phyloP scores from a whole-genome alignment of 768 basidiomycete genomes.

The Kondoa malvinella region DNA sequence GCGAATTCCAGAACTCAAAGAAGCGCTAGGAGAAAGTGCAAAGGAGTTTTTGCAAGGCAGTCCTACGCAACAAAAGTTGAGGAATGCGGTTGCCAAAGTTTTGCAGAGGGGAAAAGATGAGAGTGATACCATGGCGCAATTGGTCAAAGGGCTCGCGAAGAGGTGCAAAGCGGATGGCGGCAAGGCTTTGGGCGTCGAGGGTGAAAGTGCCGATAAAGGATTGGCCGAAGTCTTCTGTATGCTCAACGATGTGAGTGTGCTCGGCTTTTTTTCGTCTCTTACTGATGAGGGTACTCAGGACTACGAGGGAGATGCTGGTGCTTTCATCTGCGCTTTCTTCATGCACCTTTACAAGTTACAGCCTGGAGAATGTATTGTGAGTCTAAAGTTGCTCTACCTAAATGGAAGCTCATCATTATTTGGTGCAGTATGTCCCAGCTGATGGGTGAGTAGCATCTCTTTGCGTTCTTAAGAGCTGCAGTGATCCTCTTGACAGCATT shows the following conservation, averaged over 20 bases:
- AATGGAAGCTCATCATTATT: neutral
- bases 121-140: neutral
- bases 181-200: neutral
- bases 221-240: neutral
- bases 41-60: neutral
- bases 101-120: neutral
- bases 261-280: neutral
- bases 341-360: slow-evolving; percentile 2
- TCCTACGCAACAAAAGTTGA: neutral
- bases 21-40: neutral
- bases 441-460: no score
- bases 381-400: neutral
- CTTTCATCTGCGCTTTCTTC: slow-evolving; percentile 8
- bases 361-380: slow-evolving; percentile 2
- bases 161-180: neutral
- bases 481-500: no score
- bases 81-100: neutral
- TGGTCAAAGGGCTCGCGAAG: neutral
- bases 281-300: neutral
- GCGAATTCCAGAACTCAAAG: neutral
- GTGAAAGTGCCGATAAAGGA: neutral
- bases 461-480: no score
- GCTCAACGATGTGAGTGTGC: neutral
- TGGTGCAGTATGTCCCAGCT: neutral
- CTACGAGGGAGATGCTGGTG: neutral